Evolutionary conservation across 2,329 filamentous ascomycete genomes (phyloP), one percentile per base, ranked within the genome.

Genomic region (Claviceps monticola): DNA sequence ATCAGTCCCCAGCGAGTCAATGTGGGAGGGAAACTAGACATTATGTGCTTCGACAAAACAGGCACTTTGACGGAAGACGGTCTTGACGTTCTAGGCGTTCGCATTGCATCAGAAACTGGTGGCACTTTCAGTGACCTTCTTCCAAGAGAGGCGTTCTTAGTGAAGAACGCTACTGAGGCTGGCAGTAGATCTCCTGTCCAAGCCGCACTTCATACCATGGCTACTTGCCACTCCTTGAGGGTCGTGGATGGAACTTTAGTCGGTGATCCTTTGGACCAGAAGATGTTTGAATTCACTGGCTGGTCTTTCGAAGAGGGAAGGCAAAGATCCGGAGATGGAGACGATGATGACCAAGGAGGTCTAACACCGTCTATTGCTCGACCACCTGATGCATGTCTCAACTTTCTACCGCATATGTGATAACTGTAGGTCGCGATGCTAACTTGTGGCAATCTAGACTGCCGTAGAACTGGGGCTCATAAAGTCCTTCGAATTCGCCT

Each of bases 31-130:
- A 97, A 97, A 67, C 72, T 98, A 4, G 93, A 98, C 63, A 80
- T 97, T 11, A 86, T 98, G 70, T 96, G 91, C 67, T 98, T 98
- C 57, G 93, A 98, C 70, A 98, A 98, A 70, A 98, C 93, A 0
- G 93, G 93, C n/a, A 98, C 93, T 0, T 72, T 98, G 51, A 98
- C 93, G 0, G 93, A 97, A 67, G 93, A 98, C 65, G 93, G 93
- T 0, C 71, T 98, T 43, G 94, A 98, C 65, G 88, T 98, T 17
- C 75, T 98, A 13, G 93, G 93, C 13, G 82, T 95, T 19, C 82
- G 88, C 37, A 81, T 93, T 6, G 88, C 88, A 9, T 80, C 84
- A 52, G 73, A 76, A 48, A 75, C 76, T 1, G 67, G 69, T 3
- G 72, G 76, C 42, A 69, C 78, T 50, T 94, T 97, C 60, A 84